phyloP scores from a whole-genome alignment of 2,329 filamentous ascomycete genomes.

The Ceratocystis eucalypticola region DNA sequence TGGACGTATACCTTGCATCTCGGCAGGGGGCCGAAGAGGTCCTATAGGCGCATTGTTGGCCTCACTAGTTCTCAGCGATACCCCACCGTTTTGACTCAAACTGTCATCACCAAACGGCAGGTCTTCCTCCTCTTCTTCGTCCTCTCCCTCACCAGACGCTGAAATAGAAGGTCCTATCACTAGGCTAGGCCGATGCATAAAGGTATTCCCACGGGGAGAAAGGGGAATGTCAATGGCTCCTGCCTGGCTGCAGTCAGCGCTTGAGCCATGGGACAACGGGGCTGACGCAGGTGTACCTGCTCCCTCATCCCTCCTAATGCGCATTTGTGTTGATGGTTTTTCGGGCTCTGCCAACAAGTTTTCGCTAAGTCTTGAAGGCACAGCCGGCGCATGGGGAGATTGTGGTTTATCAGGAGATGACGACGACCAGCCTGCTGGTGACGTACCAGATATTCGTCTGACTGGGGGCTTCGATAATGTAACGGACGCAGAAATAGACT shows the following conservation, averaged over 20 bases:
- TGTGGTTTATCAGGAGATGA: slow-evolving; percentile 73
- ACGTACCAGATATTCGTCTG: slow-evolving; percentile 24
- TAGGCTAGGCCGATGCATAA: slow-evolving; percentile 53
- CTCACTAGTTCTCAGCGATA: background rate
- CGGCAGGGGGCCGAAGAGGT: slow-evolving; percentile 6
- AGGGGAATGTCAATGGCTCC: slow-evolving; percentile 60
- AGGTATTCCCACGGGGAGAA: slow-evolving; percentile 47
- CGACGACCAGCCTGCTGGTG: slow-evolving; percentile 69
- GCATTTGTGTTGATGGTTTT: background rate
- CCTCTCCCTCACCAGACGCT: slow-evolving; percentile 44
- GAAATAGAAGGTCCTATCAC: slow-evolving; percentile 46
- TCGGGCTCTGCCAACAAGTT: slow-evolving; percentile 50
- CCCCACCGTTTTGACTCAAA: slow-evolving; percentile 48
- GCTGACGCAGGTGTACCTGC: background rate
- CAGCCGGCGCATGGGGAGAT: slow-evolving; percentile 82
- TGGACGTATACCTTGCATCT: slow-evolving; percentile 3
- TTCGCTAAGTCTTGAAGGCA: slow-evolving; percentile 84
- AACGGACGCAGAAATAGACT: slow-evolving; percentile 84
- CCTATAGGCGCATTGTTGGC: background rate
- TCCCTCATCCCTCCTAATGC: background rate
- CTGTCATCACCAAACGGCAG: slow-evolving; percentile 50
- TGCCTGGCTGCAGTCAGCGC: slow-evolving; percentile 34
- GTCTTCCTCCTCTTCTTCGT: slow-evolving; percentile 47
- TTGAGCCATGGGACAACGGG: slow-evolving; percentile 25
- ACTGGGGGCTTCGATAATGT: slow-evolving; percentile 65